Base-by-base conservation (phyloP, 2,329 filamentous ascomycete genomes). In the Eurotiales sp. region DNA sequence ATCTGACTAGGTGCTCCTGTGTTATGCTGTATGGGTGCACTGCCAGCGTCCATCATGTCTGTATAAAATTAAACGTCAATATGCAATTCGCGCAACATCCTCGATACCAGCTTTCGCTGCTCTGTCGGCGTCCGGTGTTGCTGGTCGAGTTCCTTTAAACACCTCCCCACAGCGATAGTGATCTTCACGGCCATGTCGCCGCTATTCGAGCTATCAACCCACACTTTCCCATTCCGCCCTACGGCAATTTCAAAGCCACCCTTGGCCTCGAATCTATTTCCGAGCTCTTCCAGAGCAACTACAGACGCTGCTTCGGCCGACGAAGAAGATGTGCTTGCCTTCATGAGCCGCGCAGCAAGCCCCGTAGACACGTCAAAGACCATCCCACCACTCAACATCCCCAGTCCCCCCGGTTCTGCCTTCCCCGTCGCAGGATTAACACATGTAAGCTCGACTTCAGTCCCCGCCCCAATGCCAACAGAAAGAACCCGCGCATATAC, bases 381-480 rank as follows among this genome's bases (percentile, higher is more conserved):
- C 87, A 95, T 96, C 11, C 93, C 93, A 8, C 86, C 89, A 3
- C 78, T 83, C 46, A 99, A 72, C 6, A 88, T 88, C 0, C 93
- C 93, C 14, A 97, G 76, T 0, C 92, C 92, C 42, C 96, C 92
- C 0, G 86, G 80, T 61, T 96, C 91, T 2, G 87, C 80, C 64
- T 95, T 96, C 22, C 92, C 92, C 0, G 91, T 96, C 1, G 86
- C 80, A 0, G 88, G 79, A 56, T 90, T 89, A 40, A 95, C 86
- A 68, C 93, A 97, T 63, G 95, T 90, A 40, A 99, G 76, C 72
- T 97, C 93, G 1, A 90, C 81, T 64, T 96, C 90, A 74, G 91
- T 89, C 69, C 91, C 87, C 57, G 86, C 85, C 64, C 89, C 86
- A 22, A 90, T 84, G 62, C 89, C 86, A 15, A 88, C 86, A 36